Conservation (phyloP, 495 filamentous ascomycete genomes). For the Lasiosphaeria ovina region DNA sequence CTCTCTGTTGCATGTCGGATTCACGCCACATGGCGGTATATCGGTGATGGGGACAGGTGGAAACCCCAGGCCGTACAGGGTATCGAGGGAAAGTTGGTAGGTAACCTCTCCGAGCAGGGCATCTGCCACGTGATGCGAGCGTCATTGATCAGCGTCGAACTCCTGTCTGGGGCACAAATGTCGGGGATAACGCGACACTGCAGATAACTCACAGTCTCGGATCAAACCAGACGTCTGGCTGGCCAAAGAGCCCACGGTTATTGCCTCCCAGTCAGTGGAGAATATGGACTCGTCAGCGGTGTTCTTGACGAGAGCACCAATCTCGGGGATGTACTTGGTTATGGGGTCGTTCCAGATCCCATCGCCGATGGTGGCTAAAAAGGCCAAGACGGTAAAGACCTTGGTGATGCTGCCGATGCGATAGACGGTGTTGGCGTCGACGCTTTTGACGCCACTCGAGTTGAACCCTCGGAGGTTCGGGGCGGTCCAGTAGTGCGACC, state of each 20-base stretch:
- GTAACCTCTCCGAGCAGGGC: conserved; percentile 41
- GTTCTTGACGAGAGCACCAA: conserved; percentile 37
- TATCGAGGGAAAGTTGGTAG: conserved; percentile 29
- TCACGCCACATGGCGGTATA: conserved; percentile 43
- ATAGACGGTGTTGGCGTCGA: conserved; percentile 46
- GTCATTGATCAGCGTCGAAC: conserved; percentile 10
- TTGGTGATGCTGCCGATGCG: conserved; percentile 52
- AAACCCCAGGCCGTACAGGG: conserved; percentile 30
- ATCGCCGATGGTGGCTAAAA: conserved; percentile 40
- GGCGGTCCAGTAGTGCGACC: conserved; percentile 49
- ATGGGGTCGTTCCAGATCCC: conserved; percentile 38
- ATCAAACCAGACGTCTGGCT: conserved; percentile 53
- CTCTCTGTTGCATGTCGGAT: conserved; percentile 37
- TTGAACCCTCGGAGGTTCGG: conserved; percentile 38
- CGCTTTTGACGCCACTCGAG: conserved; percentile 35
- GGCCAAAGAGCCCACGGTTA: conserved; percentile 54
- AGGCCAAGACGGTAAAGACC: conserved; percentile 45
- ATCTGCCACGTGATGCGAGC: conserved; percentile 30
- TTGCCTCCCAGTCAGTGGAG: conserved; percentile 50
- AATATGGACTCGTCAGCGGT: conserved; percentile 36
- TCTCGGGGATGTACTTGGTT: conserved; percentile 55
- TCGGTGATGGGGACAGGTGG: conserved; percentile 40
- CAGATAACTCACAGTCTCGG: conserved; percentile 35
- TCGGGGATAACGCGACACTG: too few species aligned
- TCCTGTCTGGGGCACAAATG: too few species aligned